Percentiles rank a stretch among this genome's conserved stretches.
These are phyloP conservation scores for Agastache rugosa DNA, from an alignment of 257 asterid species.

Conservation along the genomic window DNA sequence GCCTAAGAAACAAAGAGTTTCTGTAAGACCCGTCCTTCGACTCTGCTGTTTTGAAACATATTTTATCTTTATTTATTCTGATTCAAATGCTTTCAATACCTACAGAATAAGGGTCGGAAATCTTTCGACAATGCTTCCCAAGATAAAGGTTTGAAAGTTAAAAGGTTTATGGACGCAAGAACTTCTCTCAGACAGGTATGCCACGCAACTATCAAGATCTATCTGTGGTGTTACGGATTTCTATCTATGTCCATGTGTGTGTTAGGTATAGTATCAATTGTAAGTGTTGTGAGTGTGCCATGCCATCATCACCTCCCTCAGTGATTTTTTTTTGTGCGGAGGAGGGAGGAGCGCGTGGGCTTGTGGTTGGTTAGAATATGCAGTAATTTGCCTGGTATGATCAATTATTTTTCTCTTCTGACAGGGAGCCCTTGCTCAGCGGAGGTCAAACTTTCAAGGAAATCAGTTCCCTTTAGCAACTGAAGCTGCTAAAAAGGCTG, in stretches of 20 bases:
- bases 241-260: background rate
- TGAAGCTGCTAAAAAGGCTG: constrained; percentile 71
- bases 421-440: constrained; percentile 69
- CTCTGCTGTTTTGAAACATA: constrained; percentile 11
- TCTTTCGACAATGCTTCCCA: constrained; percentile 44
- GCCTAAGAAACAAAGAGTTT: constrained; percentile 65
- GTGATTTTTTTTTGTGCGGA: background rate
- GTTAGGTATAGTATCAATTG: background rate
- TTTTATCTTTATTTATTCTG: background rate
- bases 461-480: constrained; percentile 70
- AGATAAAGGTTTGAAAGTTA: constrained; percentile 56
- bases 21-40: constrained; percentile 47
- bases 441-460: constrained; percentile 66
- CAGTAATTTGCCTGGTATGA: background rate
- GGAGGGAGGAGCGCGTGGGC: background rate
- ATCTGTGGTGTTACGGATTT: background rate
- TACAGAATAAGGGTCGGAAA: constrained; percentile 62
- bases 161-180: constrained; percentile 60
- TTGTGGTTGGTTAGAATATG: background rate
- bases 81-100: constrained; percentile 13
- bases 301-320: background rate
- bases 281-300: background rate
- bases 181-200: constrained; percentile 77
- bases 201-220: background rate
- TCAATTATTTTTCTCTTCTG: constrained; percentile 9